These are phyloP conservation scores for Venturia aucupariae DNA, from an alignment of 2,329 filamentous ascomycete genomes.

Conservation along the genomic window DNA sequence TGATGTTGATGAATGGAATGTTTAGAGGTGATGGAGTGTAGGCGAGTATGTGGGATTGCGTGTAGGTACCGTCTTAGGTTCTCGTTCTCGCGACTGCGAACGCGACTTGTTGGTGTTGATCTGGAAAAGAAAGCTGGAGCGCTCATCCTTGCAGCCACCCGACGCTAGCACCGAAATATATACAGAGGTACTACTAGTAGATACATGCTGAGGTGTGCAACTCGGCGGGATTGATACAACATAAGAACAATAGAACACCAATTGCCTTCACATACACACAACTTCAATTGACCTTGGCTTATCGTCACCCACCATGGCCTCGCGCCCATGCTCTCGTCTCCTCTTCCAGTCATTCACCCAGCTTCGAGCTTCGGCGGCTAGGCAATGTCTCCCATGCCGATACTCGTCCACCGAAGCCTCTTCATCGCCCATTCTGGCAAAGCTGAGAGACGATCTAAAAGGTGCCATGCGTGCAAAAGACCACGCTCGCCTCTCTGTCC, in stretches of 20 bases:
- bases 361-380: slow-evolving; percentile 14
- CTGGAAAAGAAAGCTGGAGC: not conserved
- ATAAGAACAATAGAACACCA: not conserved
- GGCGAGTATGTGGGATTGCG: not conserved
- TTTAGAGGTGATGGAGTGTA: not conserved
- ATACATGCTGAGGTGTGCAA: no score
- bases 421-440: slow-evolving; percentile 33
- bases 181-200: no score
- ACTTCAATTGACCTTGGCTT: no score
- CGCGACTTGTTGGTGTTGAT: slow-evolving; percentile 4
- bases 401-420: slow-evolving; percentile 18
- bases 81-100: not conserved
- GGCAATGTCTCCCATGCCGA: slow-evolving; percentile 14
- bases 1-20: not conserved
- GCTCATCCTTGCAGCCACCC: not conserved
- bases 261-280: not conserved
- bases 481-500: slow-evolving; percentile 53
- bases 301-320: not conserved
- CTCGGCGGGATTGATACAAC: no score
- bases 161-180: not conserved
- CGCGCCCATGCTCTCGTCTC: not conserved
- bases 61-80: not conserved
- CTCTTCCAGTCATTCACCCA: slow-evolving; percentile 14
- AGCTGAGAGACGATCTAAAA: slow-evolving; percentile 38
- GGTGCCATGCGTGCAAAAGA: slow-evolving; percentile 40